Evolutionary conservation across 768 basidiomycete genomes (phyloP).

Genomic region (Coprinopsis strossmayeri): DNA sequence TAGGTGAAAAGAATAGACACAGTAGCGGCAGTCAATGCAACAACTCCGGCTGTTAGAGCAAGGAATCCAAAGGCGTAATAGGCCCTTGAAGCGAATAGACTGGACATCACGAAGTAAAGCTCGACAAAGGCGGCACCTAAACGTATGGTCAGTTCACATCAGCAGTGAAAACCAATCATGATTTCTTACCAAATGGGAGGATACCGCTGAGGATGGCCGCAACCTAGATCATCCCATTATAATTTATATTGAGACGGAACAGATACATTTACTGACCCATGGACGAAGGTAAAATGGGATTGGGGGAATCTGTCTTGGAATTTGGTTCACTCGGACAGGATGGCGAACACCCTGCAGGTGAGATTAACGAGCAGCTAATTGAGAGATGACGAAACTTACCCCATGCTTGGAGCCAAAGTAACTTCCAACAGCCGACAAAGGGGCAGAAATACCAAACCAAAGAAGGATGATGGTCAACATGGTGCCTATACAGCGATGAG

Average conservation of each 20-base stretch:
- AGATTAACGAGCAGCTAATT: not conserved
- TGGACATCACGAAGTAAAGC: conserved; percentile 86
- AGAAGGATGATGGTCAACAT: conserved; percentile 77
- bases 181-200: conserved; percentile 69
- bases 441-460: conserved; percentile 94
- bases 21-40: conserved; percentile 83
- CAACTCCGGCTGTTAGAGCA: conserved; percentile 78
- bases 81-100: conserved; percentile 84
- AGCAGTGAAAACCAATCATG: not conserved
- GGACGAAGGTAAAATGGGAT: conserved; percentile 76
- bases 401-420: conserved; percentile 86
- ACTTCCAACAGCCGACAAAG: conserved; percentile 79
- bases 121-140: conserved; percentile 92
- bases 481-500: conserved; percentile 44
- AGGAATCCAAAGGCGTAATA: conserved; percentile 98
- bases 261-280: conserved; percentile 44
- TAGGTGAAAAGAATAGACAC: conserved; percentile 86
- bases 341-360: conserved; percentile 62
- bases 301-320: conserved; percentile 95
- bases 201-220: conserved; percentile 83
- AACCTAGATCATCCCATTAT: conserved; percentile 31
- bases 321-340: conserved; percentile 86
- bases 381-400: conserved; percentile 34
- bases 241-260: conserved; percentile 1
- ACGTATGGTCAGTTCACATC: conserved; percentile 7